These are phyloP conservation scores for Phytophthora constricta DNA, from an alignment of 352 stramenopile genomes.

Conservation along the genomic window DNA sequence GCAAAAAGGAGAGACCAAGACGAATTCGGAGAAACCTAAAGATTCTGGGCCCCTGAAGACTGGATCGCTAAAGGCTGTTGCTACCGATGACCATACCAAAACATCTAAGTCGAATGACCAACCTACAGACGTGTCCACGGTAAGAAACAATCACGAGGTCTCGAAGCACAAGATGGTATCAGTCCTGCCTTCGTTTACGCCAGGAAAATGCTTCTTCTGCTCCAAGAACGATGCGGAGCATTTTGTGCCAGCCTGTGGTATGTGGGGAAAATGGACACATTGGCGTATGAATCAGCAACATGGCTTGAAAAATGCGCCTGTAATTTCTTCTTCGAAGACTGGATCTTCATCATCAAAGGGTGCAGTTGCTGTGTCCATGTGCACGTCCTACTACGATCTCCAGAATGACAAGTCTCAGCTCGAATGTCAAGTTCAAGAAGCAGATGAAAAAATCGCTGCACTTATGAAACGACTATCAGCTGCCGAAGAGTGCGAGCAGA, in stretches of 20 bases:
- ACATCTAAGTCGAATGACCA: background rate
- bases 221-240: constrained; percentile 85
- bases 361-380: constrained; percentile 62
- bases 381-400: constrained; percentile 87
- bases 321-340: constrained; percentile 19
- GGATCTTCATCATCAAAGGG: constrained; percentile 41
- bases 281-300: constrained; percentile 86
- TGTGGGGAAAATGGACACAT: constrained; percentile 88
- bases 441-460: constrained; percentile 42
- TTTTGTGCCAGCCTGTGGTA: constrained; percentile 77
- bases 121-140: background rate
- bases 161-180: constrained; percentile 63
- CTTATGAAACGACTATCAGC: constrained; percentile 37
- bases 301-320: constrained; percentile 35
- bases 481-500: constrained; percentile 28
- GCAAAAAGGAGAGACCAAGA: no score
- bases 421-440: constrained; percentile 37
- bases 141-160: background rate
- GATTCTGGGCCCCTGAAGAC: background rate
- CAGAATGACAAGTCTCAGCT: constrained; percentile 73
- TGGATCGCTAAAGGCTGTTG: background rate
- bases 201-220: constrained; percentile 88
- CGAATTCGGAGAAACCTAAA: background rate
- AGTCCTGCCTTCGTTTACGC: constrained; percentile 79
- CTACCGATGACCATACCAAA: background rate